phyloP scores from a whole-genome alignment of 768 basidiomycete species.

The Chalciporus sphaerocephalus region DNA sequence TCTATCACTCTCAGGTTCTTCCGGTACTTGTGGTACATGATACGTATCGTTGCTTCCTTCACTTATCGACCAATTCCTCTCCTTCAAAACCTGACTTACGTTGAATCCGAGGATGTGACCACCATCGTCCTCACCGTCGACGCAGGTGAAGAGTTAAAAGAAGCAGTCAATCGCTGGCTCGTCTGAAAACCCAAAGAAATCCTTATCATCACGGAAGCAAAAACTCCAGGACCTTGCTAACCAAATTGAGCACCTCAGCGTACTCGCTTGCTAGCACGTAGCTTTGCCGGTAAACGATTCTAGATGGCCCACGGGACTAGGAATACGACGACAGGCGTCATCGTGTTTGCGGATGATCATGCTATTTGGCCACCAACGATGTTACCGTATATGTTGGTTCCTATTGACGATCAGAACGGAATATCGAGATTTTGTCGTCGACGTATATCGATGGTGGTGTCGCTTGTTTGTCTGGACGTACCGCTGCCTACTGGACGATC shows the following conservation, averaged over 20 bases:
- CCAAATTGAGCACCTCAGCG: slow-evolving; percentile 77
- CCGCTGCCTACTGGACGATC: slow-evolving; percentile 89
- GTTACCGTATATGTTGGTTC: slow-evolving; percentile 84
- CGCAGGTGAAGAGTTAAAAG: slow-evolving; percentile 93
- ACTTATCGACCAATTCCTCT: slow-evolving; percentile 87
- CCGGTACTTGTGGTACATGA: slow-evolving; percentile 90
- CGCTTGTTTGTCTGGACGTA: slow-evolving; percentile 88
- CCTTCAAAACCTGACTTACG: slow-evolving; percentile 86
- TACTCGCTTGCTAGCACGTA: slow-evolving; percentile 85
- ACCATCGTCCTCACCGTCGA: slow-evolving; percentile 97
- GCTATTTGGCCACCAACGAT: slow-evolving; percentile 94
- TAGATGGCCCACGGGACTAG: slow-evolving; percentile 94
- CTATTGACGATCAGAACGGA: slow-evolving; percentile 88
- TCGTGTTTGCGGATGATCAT: slow-evolving; percentile 93
- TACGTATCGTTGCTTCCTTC: slow-evolving; percentile 73
- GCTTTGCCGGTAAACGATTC: slow-evolving; percentile 89
- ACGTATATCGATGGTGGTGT: slow-evolving; percentile 93
- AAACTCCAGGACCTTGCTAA: slow-evolving; percentile 88
- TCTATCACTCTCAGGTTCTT: slow-evolving; percentile 80
- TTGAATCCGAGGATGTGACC: slow-evolving; percentile 89
- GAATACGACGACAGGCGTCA: slow-evolving; percentile 87
- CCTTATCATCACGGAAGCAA: slow-evolving; percentile 76
- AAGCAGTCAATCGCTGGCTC: slow-evolving; percentile 90
- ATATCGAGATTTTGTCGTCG: slow-evolving; percentile 85
- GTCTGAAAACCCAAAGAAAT: slow-evolving; percentile 86